phyloP scores from a whole-genome alignment of 495 filamentous ascomycete species.

The Podospora anserina region DNA sequence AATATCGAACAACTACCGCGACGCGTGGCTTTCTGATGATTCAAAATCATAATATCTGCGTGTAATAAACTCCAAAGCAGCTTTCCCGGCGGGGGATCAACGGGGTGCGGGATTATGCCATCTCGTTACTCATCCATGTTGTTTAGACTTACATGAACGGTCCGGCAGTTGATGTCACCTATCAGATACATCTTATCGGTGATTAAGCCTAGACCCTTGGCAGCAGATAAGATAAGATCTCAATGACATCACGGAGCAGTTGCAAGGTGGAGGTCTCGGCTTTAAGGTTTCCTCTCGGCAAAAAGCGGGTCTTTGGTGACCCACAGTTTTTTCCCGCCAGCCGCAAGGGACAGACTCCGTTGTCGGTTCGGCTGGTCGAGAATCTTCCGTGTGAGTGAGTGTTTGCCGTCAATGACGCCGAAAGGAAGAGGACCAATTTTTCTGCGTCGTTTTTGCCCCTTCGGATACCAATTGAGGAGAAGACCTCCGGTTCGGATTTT shows the following conservation, averaged over 20 bases:
- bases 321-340: not conserved
- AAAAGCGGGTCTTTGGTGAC: not conserved
- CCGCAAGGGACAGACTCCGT: not conserved
- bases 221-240: not conserved
- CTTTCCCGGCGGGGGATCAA: not conserved
- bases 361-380: conserved; percentile 3
- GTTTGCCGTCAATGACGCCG: conserved; percentile 6
- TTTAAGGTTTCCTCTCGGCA: conserved; percentile 3
- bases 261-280: not conserved
- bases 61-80: not conserved
- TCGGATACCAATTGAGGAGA: not conserved
- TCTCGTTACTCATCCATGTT: not conserved
- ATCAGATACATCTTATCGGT: conserved; percentile 6
- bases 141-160: conserved; percentile 1
- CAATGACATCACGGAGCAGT: conserved; percentile 4
- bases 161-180: not conserved
- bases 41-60: not conserved
- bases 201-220: not conserved
- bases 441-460: not conserved
- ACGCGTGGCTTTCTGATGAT: not conserved
- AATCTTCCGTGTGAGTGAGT: not conserved
- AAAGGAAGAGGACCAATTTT: not conserved
- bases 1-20: not conserved
- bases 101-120: not conserved
- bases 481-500: not conserved